These are phyloP conservation scores for Berkeleyomyces rouxiae DNA, from an alignment of 2,329 filamentous ascomycete species.

Conservation along the genomic window DNA sequence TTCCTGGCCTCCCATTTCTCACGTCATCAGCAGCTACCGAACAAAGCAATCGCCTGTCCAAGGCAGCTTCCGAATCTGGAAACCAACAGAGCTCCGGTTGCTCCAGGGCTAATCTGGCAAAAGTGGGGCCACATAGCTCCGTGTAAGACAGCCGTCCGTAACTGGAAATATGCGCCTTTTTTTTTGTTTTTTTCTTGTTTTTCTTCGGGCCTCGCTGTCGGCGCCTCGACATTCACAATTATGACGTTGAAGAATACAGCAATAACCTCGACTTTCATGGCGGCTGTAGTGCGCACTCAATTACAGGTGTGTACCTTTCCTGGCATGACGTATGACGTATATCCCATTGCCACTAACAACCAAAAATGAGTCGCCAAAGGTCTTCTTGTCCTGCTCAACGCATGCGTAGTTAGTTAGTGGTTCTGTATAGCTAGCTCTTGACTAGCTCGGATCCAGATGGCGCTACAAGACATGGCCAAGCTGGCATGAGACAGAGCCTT, in stretches of 20 bases:
- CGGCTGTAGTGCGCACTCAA: background rate
- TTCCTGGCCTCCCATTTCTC: background rate
- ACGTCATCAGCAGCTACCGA: background rate
- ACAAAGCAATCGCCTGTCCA: background rate
- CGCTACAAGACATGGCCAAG: background rate
- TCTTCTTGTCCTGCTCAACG: background rate
- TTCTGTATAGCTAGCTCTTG: background rate
- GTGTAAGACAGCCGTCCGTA: background rate
- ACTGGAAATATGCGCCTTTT: background rate
- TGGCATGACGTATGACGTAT: background rate
- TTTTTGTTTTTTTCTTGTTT: background rate
- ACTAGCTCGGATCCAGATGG: background rate
- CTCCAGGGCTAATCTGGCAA: background rate
- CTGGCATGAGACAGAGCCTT: background rate
- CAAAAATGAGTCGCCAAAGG: background rate
- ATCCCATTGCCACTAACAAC: background rate
- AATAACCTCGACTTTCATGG: background rate
- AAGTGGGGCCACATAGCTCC: background rate
- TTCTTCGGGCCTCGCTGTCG: background rate
- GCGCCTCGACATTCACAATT: background rate
- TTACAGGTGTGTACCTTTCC: background rate
- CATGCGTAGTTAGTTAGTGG: background rate
- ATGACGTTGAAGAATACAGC: background rate
- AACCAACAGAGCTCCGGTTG: background rate
- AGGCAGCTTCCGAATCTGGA: conserved; percentile 1